Evolutionary conservation across 345 rosid species (phyloP), one percentile per base, ranked within the genome.

Genomic region (Ceriops zippeliana): DNA sequence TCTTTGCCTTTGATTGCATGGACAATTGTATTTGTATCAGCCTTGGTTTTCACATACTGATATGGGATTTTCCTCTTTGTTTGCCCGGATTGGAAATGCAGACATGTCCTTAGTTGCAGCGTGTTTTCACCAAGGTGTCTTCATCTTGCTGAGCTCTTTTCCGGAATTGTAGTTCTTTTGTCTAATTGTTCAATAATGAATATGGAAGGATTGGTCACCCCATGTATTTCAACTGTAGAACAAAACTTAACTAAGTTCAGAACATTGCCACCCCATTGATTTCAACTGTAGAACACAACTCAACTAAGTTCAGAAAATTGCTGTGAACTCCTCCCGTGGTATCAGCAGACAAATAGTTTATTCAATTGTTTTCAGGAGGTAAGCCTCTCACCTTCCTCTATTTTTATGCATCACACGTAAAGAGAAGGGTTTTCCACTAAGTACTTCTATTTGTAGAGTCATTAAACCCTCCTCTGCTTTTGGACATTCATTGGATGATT

Each of bases 41-140:
- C 17, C 5, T 54, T 66, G 22, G 7, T 16, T 52, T 31, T 16
- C 16, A 17, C 37, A 32, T 67, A 47, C 22, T 74, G 30, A 54
- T 47, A 26, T 64, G 56, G 34, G 46, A 9, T 38, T 3, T 52
- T 72, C 31, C 17, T 30, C 20, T 49, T 30, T 52, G 30, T n/a
- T 9, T 22, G 1, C 7, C 1, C 31, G 42, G 3, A 51, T 72
- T 63, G 21, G 56, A 28, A 67, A 63, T 62, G 83, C 96, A 93
- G 97, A 89, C 92, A n/a, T 91, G 98, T 78, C 95, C 98, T 5
- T 37, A 91, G 26, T 81, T 91, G 89, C 96, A 86, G 80, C 92
- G 97, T 51, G 97, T 93, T 70, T 91, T 93, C 82, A 91, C 97
- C 17, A 87, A 93, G 97, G 98, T 93, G 78, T 62, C 81, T 21